Evolutionary conservation across 257 asterid species (phyloP).

Genomic region (Galeopsis tetrahit): DNA sequence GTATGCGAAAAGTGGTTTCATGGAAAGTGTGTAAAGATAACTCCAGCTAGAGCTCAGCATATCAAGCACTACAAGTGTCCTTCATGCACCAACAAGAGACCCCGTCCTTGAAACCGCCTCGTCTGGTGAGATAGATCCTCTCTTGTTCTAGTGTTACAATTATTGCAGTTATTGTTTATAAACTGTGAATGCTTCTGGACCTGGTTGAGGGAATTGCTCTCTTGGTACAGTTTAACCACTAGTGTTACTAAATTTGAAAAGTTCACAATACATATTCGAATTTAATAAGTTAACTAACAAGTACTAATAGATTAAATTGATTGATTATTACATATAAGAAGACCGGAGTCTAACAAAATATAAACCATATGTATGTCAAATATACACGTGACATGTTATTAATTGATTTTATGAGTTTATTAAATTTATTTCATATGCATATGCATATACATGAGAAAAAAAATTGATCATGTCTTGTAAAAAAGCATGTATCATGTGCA

Average conservation of each 20-base stretch:
- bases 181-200: constrained; percentile 38
- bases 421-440: background rate
- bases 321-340: too few species aligned
- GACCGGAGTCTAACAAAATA: too few species aligned
- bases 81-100: constrained; percentile 77
- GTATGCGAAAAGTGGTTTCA: constrained; percentile 91
- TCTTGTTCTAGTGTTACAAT: constrained; percentile 30
- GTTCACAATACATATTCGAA: background rate
- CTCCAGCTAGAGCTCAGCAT: constrained; percentile 79
- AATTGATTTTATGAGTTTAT: background rate
- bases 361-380: too few species aligned
- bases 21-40: constrained; percentile 89
- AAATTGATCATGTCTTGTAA: too few species aligned
- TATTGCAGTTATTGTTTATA: constrained; percentile 30
- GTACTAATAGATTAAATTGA: too few species aligned
- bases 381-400: background rate
- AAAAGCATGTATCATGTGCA: too few species aligned
- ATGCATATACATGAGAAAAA: too few species aligned
- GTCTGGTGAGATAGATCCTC: constrained; percentile 19
- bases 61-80: constrained; percentile 92
- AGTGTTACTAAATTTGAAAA: background rate
- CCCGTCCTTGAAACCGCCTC: constrained; percentile 43
- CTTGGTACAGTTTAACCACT: constrained; percentile 33
- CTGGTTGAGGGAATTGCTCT: constrained; percentile 11
- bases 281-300: too few species aligned